A percentile compares a stretch with the other conserved stretches of the same genome.
These are phyloP conservation scores for Corniculantispora saksenae DNA, from an alignment of 2,329 filamentous ascomycete species.

Conservation along the genomic window DNA sequence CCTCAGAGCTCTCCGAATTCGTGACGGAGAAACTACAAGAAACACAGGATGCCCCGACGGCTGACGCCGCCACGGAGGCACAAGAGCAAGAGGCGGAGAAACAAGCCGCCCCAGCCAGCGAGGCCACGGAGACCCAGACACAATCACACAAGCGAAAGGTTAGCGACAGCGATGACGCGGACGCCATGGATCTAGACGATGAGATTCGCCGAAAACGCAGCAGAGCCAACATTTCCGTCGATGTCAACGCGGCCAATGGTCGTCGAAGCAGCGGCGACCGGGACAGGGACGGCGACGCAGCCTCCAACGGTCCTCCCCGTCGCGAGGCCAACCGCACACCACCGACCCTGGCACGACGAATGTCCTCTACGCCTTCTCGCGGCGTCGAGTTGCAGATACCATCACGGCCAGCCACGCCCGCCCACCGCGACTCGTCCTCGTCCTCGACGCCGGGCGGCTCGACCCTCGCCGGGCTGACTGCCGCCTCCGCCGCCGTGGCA, in stretches of 20 bases:
- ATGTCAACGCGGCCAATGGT: conserved; percentile 17
- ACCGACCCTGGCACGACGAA: conserved; percentile 45
- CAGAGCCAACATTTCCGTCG: conserved; percentile 36
- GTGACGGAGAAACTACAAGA: conserved; percentile 1
- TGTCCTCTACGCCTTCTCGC: conserved; percentile 54
- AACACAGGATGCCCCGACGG: conserved; percentile 25
- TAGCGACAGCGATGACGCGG: conserved; percentile 32
- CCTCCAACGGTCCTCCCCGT: conserved; percentile 19
- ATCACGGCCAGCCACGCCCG: conserved; percentile 63
- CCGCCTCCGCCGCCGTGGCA: conserved; percentile 27
- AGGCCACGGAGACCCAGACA: conserved; percentile 21
- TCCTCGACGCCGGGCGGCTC: conserved; percentile 39
- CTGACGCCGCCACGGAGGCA: not conserved
- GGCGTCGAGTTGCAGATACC: conserved; percentile 64
- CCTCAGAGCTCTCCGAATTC: conserved; percentile 1
- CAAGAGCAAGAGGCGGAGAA: conserved; percentile 18
- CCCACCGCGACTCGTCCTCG: conserved; percentile 43
- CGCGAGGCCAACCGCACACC: conserved; percentile 38
- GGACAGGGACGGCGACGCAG: conserved; percentile 21
- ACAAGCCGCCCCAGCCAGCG: conserved; percentile 18
- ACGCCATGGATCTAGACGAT: conserved; percentile 39
- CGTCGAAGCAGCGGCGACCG: conserved; percentile 16
- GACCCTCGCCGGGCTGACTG: conserved; percentile 20
- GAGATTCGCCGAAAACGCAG: conserved; percentile 47
- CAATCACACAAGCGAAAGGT: conserved; percentile 35